phyloP scores from a whole-genome alignment of 805 yeast genomes.

The Wickerhamiella australiensis region DNA sequence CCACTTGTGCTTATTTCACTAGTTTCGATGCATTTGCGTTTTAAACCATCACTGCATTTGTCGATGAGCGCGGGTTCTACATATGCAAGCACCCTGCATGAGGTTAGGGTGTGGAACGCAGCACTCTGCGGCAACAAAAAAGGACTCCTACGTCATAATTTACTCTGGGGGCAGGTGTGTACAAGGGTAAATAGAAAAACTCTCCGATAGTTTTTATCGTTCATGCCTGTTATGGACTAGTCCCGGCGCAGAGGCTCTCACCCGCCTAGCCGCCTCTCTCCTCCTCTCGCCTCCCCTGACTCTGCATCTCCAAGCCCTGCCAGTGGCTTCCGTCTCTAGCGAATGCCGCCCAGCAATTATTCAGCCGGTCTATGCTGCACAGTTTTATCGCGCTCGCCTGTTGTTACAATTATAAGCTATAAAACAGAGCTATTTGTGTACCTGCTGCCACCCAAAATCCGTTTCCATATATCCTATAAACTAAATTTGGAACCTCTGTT shows the following conservation, averaged over 20 bases:
- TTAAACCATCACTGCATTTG: constrained; percentile 3
- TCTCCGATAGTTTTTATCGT: too few species aligned
- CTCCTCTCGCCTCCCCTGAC: too few species aligned
- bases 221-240: too few species aligned
- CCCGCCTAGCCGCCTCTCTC: too few species aligned
- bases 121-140: neutral
- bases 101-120: neutral
- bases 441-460: too few species aligned
- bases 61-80: constrained; percentile 4
- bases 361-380: neutral
- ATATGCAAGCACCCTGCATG: neutral
- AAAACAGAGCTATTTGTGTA: neutral
- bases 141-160: neutral
- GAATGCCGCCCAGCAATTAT: constrained; percentile 1
- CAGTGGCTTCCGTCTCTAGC: too few species aligned
- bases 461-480: too few species aligned
- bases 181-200: too few species aligned
- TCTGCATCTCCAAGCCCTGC: too few species aligned
- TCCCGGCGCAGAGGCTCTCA: too few species aligned
- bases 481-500: too few species aligned
- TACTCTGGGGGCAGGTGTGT: neutral
- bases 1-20: constrained; percentile 4
- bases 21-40: constrained; percentile 3
- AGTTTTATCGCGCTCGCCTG: neutral
- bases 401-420: neutral